Evolutionary conservation across 2,329 filamentous ascomycete genomes (phyloP), one percentile per base, ranked within the genome.

Genomic region (Fusarium coicis): DNA sequence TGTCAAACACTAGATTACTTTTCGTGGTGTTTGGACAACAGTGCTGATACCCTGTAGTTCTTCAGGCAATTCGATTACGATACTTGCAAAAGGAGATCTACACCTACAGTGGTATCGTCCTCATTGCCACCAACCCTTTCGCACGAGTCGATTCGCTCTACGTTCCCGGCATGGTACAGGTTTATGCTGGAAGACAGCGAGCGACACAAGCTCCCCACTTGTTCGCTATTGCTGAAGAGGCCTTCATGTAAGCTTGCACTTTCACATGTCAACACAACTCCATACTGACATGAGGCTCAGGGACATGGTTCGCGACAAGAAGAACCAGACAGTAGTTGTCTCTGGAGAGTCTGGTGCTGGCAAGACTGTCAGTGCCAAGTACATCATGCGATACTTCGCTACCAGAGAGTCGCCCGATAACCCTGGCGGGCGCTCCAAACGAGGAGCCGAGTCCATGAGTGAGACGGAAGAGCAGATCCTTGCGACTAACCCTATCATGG

Each of bases 351-450:
- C 96, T 61, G 96, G 96, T 89, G 96, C 96, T 73, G 96, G 96
- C 80, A 99, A 99, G 87, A 99, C 96, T 10, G 96, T 99, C 82
- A 98, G 96, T 84, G 96, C 96, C 78, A 99, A 99, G 86, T 98
- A 99, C 85, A 98, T 99, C 82, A 99, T 99, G 96, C 91, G 96
- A 79, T 99, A 99, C 86, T 99, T 99, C 84, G 96, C 96, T 72
- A 99, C 96, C 47, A 92, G 96, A 89, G 96, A 98, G 84, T 93
- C 95, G 12, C 95, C 96, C 63, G 94, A 97, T 78, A 93, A 95
- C 81, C 92, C 94, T 21, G 92, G 93, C 54, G 92, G 91, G 73
- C 91, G 93, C 78, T 88, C 88, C 61, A 96, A 94, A 83, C 89
- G 89, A 80, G 93, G 94, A 69, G 86, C 91, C 77, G 93, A 93